Percentiles rank a stretch among this genome's conserved stretches.
These are phyloP conservation scores for Globisporangium heterothallicum DNA, from an alignment of 352 stramenopile genomes.

Conservation along the genomic window DNA sequence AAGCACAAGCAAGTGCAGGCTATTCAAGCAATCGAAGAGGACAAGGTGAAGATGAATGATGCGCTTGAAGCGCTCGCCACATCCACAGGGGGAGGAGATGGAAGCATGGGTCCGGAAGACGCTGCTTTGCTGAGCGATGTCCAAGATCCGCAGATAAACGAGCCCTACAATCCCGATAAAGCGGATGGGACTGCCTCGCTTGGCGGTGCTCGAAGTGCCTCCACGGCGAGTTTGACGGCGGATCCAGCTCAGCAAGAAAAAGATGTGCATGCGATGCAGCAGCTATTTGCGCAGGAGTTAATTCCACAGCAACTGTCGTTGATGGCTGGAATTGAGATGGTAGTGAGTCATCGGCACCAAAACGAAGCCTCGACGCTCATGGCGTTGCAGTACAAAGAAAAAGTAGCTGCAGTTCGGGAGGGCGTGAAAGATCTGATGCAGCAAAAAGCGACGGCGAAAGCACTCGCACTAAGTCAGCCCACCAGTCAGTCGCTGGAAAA, in stretches of 20 bases:
- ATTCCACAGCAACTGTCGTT: slow-evolving; percentile 48
- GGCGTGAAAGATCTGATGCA: slow-evolving; percentile 35
- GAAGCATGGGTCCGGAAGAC: not conserved
- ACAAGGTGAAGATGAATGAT: slow-evolving; percentile 23
- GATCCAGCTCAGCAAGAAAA: slow-evolving; percentile 28
- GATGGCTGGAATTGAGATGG: slow-evolving; percentile 46
- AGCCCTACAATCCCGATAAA: not conserved
- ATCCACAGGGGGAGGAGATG: not conserved
- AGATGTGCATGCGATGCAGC: slow-evolving; percentile 48
- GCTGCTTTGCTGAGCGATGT: too few species aligned
- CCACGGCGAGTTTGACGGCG: not conserved
- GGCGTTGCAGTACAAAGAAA: slow-evolving; percentile 20
- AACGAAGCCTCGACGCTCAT: slow-evolving; percentile 35
- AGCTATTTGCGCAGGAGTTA: slow-evolving; percentile 44
- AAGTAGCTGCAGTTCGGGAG: slow-evolving; percentile 19
- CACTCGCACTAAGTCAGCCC: slow-evolving; percentile 15
- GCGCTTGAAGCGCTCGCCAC: slow-evolving; percentile 19
- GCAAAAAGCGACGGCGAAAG: slow-evolving; percentile 47
- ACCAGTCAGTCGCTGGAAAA: slow-evolving; percentile 12
- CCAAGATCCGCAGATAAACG: not conserved
- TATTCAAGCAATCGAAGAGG: slow-evolving; percentile 25
- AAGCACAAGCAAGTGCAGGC: slow-evolving; percentile 38
- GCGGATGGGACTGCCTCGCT: not conserved
- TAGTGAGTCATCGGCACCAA: slow-evolving; percentile 51
- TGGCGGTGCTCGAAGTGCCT: not conserved